phyloP scores from a whole-genome alignment of 345 rosid genomes.

The Euclidium syriacum region DNA sequence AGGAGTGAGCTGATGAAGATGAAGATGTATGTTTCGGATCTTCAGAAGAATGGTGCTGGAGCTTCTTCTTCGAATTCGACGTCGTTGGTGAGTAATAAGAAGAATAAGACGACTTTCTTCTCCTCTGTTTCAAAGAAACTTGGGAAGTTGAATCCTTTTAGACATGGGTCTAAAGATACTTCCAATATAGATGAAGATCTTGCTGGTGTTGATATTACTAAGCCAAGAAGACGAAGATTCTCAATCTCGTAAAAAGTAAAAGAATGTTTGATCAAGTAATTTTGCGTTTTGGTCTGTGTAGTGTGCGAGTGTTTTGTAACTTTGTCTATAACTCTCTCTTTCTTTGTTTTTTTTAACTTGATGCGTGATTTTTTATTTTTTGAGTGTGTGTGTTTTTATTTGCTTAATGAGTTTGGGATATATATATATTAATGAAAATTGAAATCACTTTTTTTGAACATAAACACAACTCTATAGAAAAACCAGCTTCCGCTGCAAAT shows the following conservation, averaged over 20 bases:
- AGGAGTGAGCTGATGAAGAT: constrained; percentile 76
- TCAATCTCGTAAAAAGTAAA: constrained; percentile 47
- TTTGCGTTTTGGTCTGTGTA: neutral
- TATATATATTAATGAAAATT: too few relatives aligned
- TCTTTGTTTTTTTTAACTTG: neutral
- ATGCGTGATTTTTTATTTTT: constrained; percentile 15
- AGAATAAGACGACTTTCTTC: constrained; percentile 39
- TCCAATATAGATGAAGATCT: constrained; percentile 52
- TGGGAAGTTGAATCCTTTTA: constrained; percentile 88
- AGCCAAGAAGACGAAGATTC: constrained; percentile 94
- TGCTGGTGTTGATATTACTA: constrained; percentile 49
- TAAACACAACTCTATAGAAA: too few relatives aligned
- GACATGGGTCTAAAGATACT: constrained; percentile 81
- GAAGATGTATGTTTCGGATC: constrained; percentile 69
- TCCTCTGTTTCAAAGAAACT: constrained; percentile 82
- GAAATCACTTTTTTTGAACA: too few relatives aligned
- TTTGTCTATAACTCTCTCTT: neutral
- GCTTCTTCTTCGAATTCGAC: constrained; percentile 30
- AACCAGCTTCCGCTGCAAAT: too few relatives aligned
- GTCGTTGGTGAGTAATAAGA: constrained; percentile 28
- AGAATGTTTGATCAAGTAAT: constrained; percentile 9
- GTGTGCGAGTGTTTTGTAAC: neutral
- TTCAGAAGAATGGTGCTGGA: constrained; percentile 42
- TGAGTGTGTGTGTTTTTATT: neutral
- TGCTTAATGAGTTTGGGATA: neutral